Conservation (phyloP, 352 stramenopile species). For the Phytophthora constricta region DNA sequence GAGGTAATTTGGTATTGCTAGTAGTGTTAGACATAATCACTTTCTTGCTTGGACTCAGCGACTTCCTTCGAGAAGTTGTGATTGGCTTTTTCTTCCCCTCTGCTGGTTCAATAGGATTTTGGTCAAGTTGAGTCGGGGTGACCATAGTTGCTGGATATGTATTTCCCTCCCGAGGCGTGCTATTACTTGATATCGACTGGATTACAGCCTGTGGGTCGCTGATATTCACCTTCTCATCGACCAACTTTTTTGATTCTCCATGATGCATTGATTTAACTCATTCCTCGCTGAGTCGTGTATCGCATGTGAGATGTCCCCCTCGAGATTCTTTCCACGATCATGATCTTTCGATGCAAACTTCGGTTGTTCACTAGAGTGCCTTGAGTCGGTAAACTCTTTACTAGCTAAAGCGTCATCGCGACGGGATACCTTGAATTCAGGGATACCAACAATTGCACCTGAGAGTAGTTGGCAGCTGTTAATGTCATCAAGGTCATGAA, state of each 20-base stretch:
- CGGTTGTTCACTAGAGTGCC: no score
- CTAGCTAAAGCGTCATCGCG: no score
- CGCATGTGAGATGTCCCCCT: no score
- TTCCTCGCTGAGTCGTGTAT: no score
- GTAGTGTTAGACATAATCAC: not conserved
- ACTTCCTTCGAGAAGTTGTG: slow-evolving; percentile 17
- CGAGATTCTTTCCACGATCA: no score
- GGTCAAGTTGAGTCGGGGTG: not conserved
- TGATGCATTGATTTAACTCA: not conserved
- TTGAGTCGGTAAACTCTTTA: no score
- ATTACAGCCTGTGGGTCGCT: not conserved
- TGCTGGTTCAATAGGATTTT: slow-evolving; percentile 1
- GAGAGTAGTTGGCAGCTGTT: no score
- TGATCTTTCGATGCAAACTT: no score
- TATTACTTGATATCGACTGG: not conserved
- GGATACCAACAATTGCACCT: no score
- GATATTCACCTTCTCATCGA: not conserved
- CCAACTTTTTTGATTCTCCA: not conserved
- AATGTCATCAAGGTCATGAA: no score
- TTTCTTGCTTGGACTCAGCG: slow-evolving; percentile 18
- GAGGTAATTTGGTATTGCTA: slow-evolving; percentile 1
- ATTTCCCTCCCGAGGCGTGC: not conserved
- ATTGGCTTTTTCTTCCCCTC: not conserved
- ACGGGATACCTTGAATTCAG: no score
- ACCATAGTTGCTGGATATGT: not conserved